These are phyloP conservation scores for Mortierella claussenii DNA, from an alignment of 192 early-diverging fungal genomes.

Conservation along the genomic window DNA sequence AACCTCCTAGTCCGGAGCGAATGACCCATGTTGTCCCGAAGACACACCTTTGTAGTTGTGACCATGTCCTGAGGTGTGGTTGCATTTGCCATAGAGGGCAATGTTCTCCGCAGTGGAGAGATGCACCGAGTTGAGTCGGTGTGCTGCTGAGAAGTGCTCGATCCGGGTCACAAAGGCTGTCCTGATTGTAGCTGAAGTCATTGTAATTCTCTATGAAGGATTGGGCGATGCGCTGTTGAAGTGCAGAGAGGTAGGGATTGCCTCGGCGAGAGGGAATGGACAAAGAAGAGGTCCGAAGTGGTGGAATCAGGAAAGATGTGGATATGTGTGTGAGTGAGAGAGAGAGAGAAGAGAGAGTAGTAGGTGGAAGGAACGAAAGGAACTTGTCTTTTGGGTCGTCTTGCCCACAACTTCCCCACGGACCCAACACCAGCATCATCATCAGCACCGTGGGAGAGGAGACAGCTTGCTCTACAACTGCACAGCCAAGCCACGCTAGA, in stretches of 20 bases:
- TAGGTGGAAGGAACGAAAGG: not conserved
- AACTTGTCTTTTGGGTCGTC: not conserved
- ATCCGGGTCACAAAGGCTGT: slow-evolving; percentile 80
- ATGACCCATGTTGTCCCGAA: not conserved
- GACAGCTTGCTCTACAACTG: too few species aligned
- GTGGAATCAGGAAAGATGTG: not conserved
- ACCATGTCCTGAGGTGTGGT: slow-evolving; percentile 84
- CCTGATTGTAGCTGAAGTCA: slow-evolving; percentile 47
- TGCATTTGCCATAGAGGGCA: slow-evolving; percentile 89
- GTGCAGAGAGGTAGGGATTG: too few species aligned
- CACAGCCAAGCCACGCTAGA: too few species aligned
- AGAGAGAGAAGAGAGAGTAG: not conserved
- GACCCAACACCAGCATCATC: too few species aligned
- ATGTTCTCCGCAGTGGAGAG: slow-evolving; percentile 80
- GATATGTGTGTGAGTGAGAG: slow-evolving; percentile 1
- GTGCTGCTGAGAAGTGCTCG: slow-evolving; percentile 89
- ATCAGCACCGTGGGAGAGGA: too few species aligned
- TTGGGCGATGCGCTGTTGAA: too few species aligned
- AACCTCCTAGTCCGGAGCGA: not conserved
- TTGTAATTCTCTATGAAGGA: not conserved
- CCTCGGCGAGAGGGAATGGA: too few species aligned
- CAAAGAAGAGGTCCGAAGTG: not conserved
- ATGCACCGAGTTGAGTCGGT: slow-evolving; percentile 82
- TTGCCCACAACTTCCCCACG: not conserved
- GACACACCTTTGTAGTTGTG: slow-evolving; percentile 86